These are phyloP conservation scores for Pythium dissimile DNA, from an alignment of 352 stramenopile species.

Conservation along the genomic window DNA sequence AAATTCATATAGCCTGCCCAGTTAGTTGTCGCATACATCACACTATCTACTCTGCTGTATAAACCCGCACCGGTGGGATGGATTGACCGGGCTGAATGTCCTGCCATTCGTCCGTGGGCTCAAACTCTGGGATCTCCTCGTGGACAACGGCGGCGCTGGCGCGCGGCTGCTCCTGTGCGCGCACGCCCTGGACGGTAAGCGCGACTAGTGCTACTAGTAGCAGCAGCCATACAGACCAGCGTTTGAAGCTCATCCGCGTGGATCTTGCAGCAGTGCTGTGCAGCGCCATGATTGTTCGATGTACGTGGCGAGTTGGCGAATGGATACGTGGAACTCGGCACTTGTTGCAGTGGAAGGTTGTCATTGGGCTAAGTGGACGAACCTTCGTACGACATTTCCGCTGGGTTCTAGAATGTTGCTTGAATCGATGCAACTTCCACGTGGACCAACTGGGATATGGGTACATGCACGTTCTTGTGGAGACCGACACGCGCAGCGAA, in stretches of 20 bases:
- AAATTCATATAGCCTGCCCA: not conserved
- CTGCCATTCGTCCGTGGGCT: conserved; percentile 63
- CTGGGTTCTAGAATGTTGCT: conserved; percentile 7
- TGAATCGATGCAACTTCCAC: conserved; percentile 22
- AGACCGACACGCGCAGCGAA: too few relatives aligned
- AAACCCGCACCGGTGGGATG: conserved; percentile 44
- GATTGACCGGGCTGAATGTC: conserved; percentile 59
- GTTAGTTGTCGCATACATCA: conserved; percentile 1
- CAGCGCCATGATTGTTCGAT: not conserved
- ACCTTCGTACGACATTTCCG: conserved; percentile 22
- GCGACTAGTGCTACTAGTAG: conserved; percentile 1
- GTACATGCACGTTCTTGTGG: conserved; percentile 19
- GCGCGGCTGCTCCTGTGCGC: conserved; percentile 6
- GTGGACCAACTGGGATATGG: conserved; percentile 19
- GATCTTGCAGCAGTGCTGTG: too few relatives aligned
- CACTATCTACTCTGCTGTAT: not conserved
- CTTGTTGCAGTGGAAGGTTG: not conserved
- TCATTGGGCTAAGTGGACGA: too few relatives aligned
- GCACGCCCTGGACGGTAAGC: conserved; percentile 2
- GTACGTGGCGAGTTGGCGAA: conserved; percentile 20
- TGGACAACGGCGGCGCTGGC: not conserved
- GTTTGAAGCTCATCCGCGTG: not conserved
- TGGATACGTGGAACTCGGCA: conserved; percentile 25
- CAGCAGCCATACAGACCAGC: conserved; percentile 5
- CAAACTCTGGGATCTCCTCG: conserved; percentile 44